These are phyloP conservation scores for Stenogyne calaminthoides DNA, from an alignment of 305 asterid species.

Conservation along the genomic window DNA sequence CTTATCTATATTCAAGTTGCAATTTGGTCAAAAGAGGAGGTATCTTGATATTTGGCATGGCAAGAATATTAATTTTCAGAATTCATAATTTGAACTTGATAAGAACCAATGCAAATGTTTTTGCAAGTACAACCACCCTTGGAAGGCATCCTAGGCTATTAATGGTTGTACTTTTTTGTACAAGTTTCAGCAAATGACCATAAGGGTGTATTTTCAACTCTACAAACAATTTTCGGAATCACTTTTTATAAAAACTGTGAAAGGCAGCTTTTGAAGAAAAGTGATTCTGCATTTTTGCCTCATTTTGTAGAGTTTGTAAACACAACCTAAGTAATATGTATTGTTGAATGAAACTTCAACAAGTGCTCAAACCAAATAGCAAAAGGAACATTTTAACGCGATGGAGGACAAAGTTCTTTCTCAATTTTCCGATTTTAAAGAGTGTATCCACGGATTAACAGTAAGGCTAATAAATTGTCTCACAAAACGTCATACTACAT, in stretches of 20 bases:
- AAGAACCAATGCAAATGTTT: not conserved
- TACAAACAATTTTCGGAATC: too few relatives aligned
- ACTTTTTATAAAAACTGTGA: too few relatives aligned
- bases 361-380: not conserved
- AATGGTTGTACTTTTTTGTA: too few relatives aligned
- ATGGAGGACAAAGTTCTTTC: constrained; percentile 12
- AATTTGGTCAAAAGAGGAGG: not conserved
- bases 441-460: constrained; percentile 34
- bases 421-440: constrained; percentile 9
- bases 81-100: not conserved
- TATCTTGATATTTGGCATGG: not conserved
- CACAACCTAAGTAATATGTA: too few relatives aligned
- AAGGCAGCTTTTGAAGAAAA: too few relatives aligned
- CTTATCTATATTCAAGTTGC: constrained; percentile 3
- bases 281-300: too few relatives aligned
- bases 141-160: too few relatives aligned
- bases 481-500: constrained; percentile 29
- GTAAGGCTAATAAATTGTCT: constrained; percentile 31
- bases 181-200: not conserved
- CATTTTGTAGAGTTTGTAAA: too few relatives aligned
- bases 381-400: not conserved
- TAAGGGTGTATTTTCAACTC: too few relatives aligned
- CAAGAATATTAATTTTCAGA: not conserved
- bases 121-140: not conserved
- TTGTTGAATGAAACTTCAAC: not conserved